Evolutionary conservation across 768 basidiomycete genomes (phyloP), one percentile per base, ranked within the genome.

Genomic region (Boletus rubropictus): DNA sequence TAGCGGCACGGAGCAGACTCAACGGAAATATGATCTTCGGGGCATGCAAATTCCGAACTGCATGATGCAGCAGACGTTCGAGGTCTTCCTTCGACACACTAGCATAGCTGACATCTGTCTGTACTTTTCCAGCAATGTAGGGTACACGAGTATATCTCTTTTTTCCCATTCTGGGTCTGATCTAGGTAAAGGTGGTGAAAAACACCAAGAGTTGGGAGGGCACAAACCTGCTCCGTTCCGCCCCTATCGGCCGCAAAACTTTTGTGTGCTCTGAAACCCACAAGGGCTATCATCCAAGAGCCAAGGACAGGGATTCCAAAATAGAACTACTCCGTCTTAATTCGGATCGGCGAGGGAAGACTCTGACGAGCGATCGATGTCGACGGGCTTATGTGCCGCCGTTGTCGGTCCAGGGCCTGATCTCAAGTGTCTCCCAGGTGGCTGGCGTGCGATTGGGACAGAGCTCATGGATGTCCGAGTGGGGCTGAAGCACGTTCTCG

Each of bases 11-110:
- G 29, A 66, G 64, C 29, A 66, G 65, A 46, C 42, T 66, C 48
- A 66, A 29, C 17, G 65, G 65, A 50, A 66, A 68, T 43, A 60
- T 32, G 18, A 66, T 27, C 54, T 52, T 64, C 1, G 66, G 44
- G 9, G 66, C 48, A 35, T 62, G 18, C 36, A 55, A 62, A 34
- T 64, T 68, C 33, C 50, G 40, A 29, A 39, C 28, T 7, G 55
- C 52, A 36, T 66, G 60, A 22, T 53, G 55, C 36, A 68, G 42
- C 14, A 68, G 46, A 21, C 62, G 58, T 41, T 43, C 35, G 38
- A 68, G 57, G 17, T 57, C 60, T 25, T 51, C 44, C 41, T 12
- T 53, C 10, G 65, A 51, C 12, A 48, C 4, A 25, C 17, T 32
- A n/a, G 34, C 24, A 40, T 31, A 20, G 7, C 39, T 25, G 3